These are phyloP conservation scores for Phyllosticta citriasiana DNA, from an alignment of 2,329 filamentous ascomycete genomes.

Conservation along the genomic window DNA sequence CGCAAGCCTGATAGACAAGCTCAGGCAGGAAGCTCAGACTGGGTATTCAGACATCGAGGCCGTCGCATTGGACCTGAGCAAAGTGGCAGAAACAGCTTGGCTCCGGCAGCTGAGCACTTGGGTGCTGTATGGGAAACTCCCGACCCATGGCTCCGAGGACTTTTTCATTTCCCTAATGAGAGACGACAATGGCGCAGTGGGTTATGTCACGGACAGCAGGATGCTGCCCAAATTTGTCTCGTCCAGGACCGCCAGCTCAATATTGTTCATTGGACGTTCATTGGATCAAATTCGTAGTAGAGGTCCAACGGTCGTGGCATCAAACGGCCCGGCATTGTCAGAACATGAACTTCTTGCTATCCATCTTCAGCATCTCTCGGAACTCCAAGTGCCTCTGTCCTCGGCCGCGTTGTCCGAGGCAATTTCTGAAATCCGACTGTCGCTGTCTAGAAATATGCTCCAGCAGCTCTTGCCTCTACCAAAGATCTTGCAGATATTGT, in stretches of 20 bases:
- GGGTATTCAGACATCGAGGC: slow-evolving; percentile 81
- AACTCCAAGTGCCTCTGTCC: slow-evolving; percentile 63
- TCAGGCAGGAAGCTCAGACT: slow-evolving; percentile 70
- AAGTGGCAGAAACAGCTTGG: slow-evolving; percentile 79
- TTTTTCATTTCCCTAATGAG: slow-evolving; percentile 59
- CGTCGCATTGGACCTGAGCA: slow-evolving; percentile 62
- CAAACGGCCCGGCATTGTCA: slow-evolving; percentile 19
- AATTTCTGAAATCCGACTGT: slow-evolving; percentile 66
- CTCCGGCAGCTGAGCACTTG: slow-evolving; percentile 81
- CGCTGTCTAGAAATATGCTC: slow-evolving; percentile 72
- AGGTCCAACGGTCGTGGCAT: slow-evolving; percentile 10
- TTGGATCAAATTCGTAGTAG: slow-evolving; percentile 63
- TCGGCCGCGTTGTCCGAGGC: slow-evolving; percentile 59
- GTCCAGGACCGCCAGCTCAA: slow-evolving; percentile 62
- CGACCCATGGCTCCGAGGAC: slow-evolving; percentile 66
- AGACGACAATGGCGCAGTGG: slow-evolving; percentile 23
- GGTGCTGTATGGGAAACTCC: slow-evolving; percentile 80
- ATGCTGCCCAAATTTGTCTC: slow-evolving; percentile 75
- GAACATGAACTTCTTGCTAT: slow-evolving; percentile 54
- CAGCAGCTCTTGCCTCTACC: slow-evolving; percentile 71
- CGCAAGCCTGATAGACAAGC: slow-evolving; percentile 63
- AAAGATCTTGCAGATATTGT: slow-evolving; percentile 66
- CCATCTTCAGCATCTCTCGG: slow-evolving; percentile 60
- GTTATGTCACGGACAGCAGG: slow-evolving; percentile 42
- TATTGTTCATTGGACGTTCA: slow-evolving; percentile 84